phyloP scores from a whole-genome alignment of 202 grass and related monocot species.

The Bolboschoenoplectus hybrid region DNA sequence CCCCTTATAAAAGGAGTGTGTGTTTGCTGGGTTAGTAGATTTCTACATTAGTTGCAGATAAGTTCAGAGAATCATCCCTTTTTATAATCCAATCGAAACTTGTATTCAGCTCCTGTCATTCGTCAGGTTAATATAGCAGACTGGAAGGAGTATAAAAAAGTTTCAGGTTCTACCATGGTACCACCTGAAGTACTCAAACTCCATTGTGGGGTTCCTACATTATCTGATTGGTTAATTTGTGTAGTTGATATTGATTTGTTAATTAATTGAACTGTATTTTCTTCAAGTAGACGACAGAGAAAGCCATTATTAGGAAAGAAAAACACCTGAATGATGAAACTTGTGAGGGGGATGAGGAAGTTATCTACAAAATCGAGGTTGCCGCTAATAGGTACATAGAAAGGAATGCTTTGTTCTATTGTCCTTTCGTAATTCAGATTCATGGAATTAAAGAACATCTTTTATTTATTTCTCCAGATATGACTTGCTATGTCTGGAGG shows the following conservation, averaged over 20 bases:
- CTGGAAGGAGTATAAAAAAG: background rate
- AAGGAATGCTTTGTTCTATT: background rate
- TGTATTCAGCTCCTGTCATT: background rate
- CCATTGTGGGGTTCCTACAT: background rate
- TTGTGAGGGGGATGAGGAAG: slow-evolving; percentile 67
- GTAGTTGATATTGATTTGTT: slow-evolving; percentile 31
- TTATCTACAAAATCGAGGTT: slow-evolving; percentile 97
- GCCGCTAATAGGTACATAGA: slow-evolving; percentile 68
- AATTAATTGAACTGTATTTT: slow-evolving; percentile 14
- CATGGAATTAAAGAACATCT: background rate
- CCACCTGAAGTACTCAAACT: background rate
- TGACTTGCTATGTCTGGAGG: slow-evolving; percentile 89
- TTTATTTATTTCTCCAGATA: slow-evolving; percentile 57
- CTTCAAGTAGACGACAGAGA: slow-evolving; percentile 70
- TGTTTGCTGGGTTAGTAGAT: background rate
- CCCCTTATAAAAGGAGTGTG: background rate
- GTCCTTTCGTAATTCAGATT: slow-evolving; percentile 1
- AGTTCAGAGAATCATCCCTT: background rate
- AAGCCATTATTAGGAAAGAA: slow-evolving; percentile 89
- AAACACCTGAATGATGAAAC: slow-evolving; percentile 66
- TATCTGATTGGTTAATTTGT: slow-evolving; percentile 14
- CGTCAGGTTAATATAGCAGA: background rate
- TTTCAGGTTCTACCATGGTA: background rate
- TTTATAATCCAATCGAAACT: background rate
- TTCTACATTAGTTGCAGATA: background rate